Conservation (phyloP, 2,329 filamentous ascomycete species). For the Sphaerulina vaccinii region DNA sequence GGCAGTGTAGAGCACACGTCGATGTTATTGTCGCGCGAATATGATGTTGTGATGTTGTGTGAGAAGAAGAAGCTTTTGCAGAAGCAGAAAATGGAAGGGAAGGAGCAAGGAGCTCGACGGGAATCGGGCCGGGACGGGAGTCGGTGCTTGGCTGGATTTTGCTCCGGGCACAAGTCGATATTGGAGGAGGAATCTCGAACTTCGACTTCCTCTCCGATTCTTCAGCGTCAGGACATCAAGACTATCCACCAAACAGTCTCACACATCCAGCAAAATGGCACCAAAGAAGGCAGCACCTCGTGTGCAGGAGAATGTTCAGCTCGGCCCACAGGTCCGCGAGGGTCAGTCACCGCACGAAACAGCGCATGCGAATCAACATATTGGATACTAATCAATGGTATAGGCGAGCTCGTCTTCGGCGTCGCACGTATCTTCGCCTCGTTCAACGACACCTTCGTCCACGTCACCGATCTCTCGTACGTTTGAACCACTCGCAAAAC, state of each 20-base stretch:
- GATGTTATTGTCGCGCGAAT: neutral
- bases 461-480: slow-evolving; percentile 91
- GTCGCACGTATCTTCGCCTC: slow-evolving; percentile 98
- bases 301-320: slow-evolving; percentile 93
- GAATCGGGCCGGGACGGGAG: neutral
- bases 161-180: slow-evolving; percentile 9
- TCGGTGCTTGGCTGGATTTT: slow-evolving; percentile 20
- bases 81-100: neutral
- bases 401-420: slow-evolving; percentile 95
- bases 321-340: slow-evolving; percentile 95
- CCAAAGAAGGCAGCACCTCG: slow-evolving; percentile 86
- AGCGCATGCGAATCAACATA: slow-evolving; percentile 13
- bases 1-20: neutral
- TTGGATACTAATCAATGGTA: slow-evolving; percentile 26
- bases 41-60: slow-evolving; percentile 8
- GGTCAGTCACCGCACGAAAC: slow-evolving; percentile 55
- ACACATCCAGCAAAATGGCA: slow-evolving; percentile 64
- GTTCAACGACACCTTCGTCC: slow-evolving; percentile 67
- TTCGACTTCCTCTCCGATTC: slow-evolving; percentile 5
- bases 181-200: slow-evolving; percentile 13
- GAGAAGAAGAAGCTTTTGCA: slow-evolving; percentile 12
- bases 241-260: neutral
- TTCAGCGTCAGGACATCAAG: slow-evolving; percentile 29
- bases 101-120: neutral
- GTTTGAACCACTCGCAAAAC: slow-evolving; percentile 28